Evolutionary conservation across 2,329 filamentous ascomycete genomes (phyloP), one percentile per base, ranked within the genome.

Genomic region (Lachnellula arida): DNA sequence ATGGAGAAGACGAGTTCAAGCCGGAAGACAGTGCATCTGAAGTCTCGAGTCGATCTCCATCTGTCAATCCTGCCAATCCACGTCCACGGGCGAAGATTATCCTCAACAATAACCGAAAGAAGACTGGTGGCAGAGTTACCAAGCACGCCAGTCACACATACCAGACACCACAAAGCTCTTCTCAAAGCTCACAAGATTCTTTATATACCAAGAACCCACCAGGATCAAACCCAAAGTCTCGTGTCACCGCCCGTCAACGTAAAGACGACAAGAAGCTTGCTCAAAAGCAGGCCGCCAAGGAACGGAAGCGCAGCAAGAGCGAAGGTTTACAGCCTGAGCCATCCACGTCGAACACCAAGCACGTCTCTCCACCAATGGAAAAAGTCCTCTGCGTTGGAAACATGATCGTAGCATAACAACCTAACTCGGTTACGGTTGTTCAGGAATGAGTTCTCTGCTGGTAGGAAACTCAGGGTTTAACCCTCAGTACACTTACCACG

Each of bases 261-360:
- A 57, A 57, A 46, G 50, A 15, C 14, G 14, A 49, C 17, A 57
- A 53, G 43, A 56, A 56, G 34, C 25, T 32, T 28, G 49, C 37
- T 22, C 54, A 53, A n/a, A 53, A 50, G 32, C 22, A 48, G 39
- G 34, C 32, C 15, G 35, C 50, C n/a, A 57, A 46, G 19, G 54
- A 53, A 40, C 44, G 50, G 14, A 57, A 53, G 32, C 54, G 48
- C 42, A 44, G 19, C 17, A 22, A 44, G n/a, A 19, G 19, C 42
- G 12, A 14, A 19, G 19, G n/a, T 5, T 32, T 32, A 32, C 7
- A 19, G 5, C 42, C 12, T 22, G 19, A 44, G 11, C n/a, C 19
- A 17, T 9, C 42, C 11, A 44, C 19, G 8, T 44, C 42, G 42
- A 14, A 25, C 12, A 8, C 19, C 6, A 44, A 44, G 9, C 42